Evolutionary conservation across 495 filamentous ascomycete genomes (phyloP), one percentile per base, ranked within the genome.

Genomic region (Neurospora discreta): DNA sequence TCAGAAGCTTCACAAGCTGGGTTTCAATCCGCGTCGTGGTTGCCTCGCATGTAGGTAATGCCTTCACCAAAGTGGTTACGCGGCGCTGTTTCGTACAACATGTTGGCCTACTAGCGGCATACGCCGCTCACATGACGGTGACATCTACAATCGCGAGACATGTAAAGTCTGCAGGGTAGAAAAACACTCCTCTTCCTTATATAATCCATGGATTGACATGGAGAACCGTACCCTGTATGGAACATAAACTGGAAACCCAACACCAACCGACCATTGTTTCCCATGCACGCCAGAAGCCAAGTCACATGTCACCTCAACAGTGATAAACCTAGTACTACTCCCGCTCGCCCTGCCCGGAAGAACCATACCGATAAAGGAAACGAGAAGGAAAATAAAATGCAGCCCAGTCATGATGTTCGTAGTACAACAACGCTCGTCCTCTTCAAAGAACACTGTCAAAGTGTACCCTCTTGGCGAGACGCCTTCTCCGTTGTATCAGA

Each of bases 401-500:
- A 46, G 26, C 30, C 43, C 20, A 70, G 38, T 26, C 67, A 65
- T 65, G 26, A 65, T 15, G 6, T 65, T 33, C 13, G 1, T 65
- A 33, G 15, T 33, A 33, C 15, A 65, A 33, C 26, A 30, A 65
- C 15, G 52, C 15, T 65, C 13, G 15, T 16, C 52, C 26, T 36
- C 7, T 26, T 65, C 1, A 8, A 65, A 3, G 2, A 0, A 0
- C 26, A 18, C 5, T 1, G 3, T 36, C 6, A 65, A 7, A 65
- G 13, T 13, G 6, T 65, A 18, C 18, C 6, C 5, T 36, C 52
- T 65, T 33, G 33, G 18, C 7, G 26, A 18, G 52, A 65, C 26
- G 52, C 13, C 52, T 65, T 65, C 13, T 30, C 30, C 0, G 52
- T 65, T 26, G 60, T 74, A 73, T 76, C 73, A 68, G 74, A 74